A percentile compares a stretch with the other conserved stretches of the same genome.
These are phyloP conservation scores for Coemansia javaensis DNA, from an alignment of 192 early-diverging fungal genomes.

Conservation along the genomic window DNA sequence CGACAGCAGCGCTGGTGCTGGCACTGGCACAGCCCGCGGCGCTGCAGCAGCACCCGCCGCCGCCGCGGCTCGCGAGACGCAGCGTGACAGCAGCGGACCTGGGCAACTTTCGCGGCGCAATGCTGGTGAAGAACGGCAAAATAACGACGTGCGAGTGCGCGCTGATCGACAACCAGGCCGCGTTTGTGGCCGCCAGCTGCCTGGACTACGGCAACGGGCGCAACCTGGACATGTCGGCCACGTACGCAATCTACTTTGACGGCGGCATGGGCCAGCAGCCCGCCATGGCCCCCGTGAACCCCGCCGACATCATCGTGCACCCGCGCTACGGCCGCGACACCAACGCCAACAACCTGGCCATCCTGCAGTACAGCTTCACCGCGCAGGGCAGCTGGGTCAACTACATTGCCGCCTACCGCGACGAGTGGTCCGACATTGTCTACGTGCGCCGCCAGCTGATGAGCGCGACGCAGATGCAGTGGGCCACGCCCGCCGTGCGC, in stretches of 20 bases:
- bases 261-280: conserved; percentile 5
- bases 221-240: neutral
- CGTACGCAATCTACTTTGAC: conserved; percentile 20
- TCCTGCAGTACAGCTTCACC: conserved; percentile 13
- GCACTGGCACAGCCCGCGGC: too few species aligned
- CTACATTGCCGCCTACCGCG: conserved; percentile 13
- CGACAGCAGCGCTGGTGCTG: too few species aligned
- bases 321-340: neutral
- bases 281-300: conserved; percentile 1
- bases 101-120: too few species aligned
- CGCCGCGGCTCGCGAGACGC: too few species aligned
- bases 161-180: conserved; percentile 5
- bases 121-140: conserved; percentile 6
- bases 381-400: conserved; percentile 15
- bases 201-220: neutral
- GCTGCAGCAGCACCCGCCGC: too few species aligned
- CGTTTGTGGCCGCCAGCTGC: conserved; percentile 11
- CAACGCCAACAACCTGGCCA: conserved; percentile 21
- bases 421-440: conserved; percentile 12
- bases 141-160: conserved; percentile 20
- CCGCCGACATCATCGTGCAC: conserved; percentile 9
- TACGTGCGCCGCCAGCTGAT: conserved; percentile 11
- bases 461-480: neutral
- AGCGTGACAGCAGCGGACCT: too few species aligned
- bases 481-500: conserved; percentile 2